Evolutionary conservation across 371 early-diverging fungal species (phyloP).

Genomic region (Saksenaea vasiformis): DNA sequence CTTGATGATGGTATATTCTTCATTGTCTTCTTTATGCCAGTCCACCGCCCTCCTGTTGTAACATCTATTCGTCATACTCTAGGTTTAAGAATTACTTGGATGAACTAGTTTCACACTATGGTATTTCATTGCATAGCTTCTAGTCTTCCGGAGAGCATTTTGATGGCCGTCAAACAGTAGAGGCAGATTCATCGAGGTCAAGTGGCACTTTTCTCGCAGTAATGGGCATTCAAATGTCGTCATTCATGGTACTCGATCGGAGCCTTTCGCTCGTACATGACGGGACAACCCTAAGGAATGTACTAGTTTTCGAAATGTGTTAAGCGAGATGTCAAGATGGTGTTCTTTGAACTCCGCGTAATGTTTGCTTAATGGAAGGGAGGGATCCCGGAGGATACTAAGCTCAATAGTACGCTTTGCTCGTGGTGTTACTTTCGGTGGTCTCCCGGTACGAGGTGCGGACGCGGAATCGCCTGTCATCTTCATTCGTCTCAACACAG

Average conservation of each 20-base stretch:
- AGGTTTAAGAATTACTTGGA: too few relatives aligned
- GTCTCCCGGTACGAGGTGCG: not conserved
- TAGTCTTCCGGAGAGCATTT: too few relatives aligned
- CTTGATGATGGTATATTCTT: too few relatives aligned
- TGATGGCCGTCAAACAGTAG: too few relatives aligned
- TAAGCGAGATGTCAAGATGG: not conserved
- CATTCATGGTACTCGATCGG: slow-evolving; percentile 11
- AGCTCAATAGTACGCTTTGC: not conserved
- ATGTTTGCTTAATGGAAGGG: not conserved
- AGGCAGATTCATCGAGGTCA: too few relatives aligned
- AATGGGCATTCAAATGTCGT: not conserved
- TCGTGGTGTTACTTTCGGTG: not conserved
- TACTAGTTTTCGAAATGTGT: not conserved
- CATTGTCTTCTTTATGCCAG: too few relatives aligned
- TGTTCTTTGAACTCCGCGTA: not conserved
- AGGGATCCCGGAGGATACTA: not conserved
- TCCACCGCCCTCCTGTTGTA: too few relatives aligned
- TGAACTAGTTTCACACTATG: too few relatives aligned
- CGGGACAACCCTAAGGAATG: not conserved
- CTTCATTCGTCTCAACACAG: not conserved
- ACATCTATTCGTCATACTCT: too few relatives aligned
- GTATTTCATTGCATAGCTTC: too few relatives aligned
- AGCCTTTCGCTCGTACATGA: not conserved
- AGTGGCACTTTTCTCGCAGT: too few relatives aligned
- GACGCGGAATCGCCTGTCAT: not conserved